Conservation (phyloP, 257 asterid species). For the Scutellaria galericulata region DNA sequence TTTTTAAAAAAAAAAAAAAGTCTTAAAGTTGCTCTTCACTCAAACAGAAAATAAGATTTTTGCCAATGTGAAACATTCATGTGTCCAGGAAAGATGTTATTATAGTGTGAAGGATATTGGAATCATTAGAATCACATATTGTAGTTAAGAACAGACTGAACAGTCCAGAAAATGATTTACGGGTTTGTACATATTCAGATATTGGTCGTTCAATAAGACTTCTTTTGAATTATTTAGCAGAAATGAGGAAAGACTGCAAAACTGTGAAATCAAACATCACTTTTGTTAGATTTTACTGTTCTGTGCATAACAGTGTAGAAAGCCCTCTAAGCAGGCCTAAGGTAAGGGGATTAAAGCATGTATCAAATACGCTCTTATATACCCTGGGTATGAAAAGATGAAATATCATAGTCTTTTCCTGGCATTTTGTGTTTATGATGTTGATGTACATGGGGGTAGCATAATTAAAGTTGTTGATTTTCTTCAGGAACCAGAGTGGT, state of each 20-base stretch:
- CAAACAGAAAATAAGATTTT: slow-evolving; percentile 5
- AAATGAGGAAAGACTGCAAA: too few relatives aligned
- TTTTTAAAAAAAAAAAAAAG: too few relatives aligned
- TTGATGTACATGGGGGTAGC: neutral
- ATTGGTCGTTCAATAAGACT: too few relatives aligned
- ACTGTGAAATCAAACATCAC: slow-evolving; percentile 6
- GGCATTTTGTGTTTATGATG: neutral
- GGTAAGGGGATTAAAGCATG: neutral
- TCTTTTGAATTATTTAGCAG: too few relatives aligned
- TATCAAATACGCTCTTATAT: neutral
- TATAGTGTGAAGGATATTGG: neutral
- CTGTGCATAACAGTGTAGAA: neutral
- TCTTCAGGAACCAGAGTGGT: neutral
- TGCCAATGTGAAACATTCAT: neutral
- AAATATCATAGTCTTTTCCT: neutral
- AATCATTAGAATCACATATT: slow-evolving; percentile 11
- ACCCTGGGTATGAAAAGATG: neutral
- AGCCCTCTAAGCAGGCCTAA: neutral
- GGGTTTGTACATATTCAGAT: neutral
- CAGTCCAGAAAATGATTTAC: neutral
- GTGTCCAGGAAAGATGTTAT: slow-evolving; percentile 21
- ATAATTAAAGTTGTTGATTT: neutral
- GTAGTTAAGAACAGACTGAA: neutral
- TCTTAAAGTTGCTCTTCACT: neutral
- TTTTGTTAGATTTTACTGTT: neutral